Base-by-base conservation (phyloP, 2,329 filamentous ascomycete genomes). In the Fusarium phyllophilum region DNA sequence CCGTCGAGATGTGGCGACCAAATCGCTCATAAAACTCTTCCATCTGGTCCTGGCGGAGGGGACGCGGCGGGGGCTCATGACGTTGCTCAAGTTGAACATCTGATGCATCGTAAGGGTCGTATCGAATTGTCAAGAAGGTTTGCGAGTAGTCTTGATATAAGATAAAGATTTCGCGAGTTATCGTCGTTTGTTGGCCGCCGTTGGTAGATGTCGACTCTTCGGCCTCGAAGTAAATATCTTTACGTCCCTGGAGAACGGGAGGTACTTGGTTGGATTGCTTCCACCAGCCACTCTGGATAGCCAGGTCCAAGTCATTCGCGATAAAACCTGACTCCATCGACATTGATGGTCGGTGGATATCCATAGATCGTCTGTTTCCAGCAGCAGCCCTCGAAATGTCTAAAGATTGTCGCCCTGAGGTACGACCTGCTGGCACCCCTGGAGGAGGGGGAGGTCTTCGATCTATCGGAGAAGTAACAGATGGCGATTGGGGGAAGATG, bases 111-210 rank as follows among this genome's bases (percentile, higher is more conserved):
- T 91, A 89, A 3, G 91, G 86, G 80, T 97, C 93, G 81, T 93
- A 98, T 57, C 88, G 91, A 24, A 92, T 93, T 0, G 92, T 94
- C 78, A 99, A 89, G 73, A 97, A 88, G 0, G 96, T 98, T 81
- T 98, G 96, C 24, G 95, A 98, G 82, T 99, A 99, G 83, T 99
- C 96, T 78, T 95, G 92, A 85, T 94, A 99, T 14, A 99, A 85
- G n/a, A 98, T 86, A 77, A 93, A 96, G 46, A 98, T 88, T 68
- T 95, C 91, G 74, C 95, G 95, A 12, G 92, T 93, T 26, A 97
- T 85, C 3, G 88, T 88, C 2, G 90, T 90, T 80, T 91, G 92
- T 33, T 93, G 91, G 34, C 92, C 92, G 20, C 91, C 89, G 73
- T 91, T 91, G 17, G 89, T 88, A 20, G 92, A 89, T 12, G 88